A percentile compares a stretch with the other conserved stretches of the same genome.
Evolutionary conservation across 768 basidiomycete species (phyloP).

Genomic region (Candolleomyces aberdarensis): DNA sequence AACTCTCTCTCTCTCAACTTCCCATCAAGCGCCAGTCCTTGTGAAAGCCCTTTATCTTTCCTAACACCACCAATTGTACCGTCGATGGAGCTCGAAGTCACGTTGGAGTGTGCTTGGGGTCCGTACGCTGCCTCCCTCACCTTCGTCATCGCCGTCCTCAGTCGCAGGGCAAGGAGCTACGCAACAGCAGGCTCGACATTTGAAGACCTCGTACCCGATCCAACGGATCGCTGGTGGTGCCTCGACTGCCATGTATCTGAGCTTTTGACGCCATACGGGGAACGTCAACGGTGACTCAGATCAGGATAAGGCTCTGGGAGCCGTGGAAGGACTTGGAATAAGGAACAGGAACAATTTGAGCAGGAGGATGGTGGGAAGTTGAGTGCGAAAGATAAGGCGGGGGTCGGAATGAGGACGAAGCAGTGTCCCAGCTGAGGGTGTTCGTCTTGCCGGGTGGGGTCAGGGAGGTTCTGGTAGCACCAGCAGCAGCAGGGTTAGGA

Average conservation of each 20-base stretch:
- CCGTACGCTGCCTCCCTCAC: neutral
- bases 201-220: neutral
- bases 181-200: neutral
- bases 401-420: slow-evolving; percentile 12
- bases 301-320: too few relatives aligned
- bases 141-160: neutral
- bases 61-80: neutral
- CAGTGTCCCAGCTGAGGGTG: slow-evolving; percentile 6
- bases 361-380: neutral
- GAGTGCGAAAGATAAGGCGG: slow-evolving; percentile 5
- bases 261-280: neutral
- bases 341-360: neutral
- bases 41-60: too few relatives aligned
- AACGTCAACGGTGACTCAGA: neutral
- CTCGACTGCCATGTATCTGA: neutral
- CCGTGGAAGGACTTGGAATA: neutral
- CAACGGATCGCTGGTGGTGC: neutral
- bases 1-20: slow-evolving; percentile 28
- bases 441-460: slow-evolving; percentile 8
- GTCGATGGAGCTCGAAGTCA: neutral
- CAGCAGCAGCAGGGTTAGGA: neutral
- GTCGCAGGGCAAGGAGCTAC: neutral
- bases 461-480: neutral
- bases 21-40: neutral
- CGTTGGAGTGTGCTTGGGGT: neutral